A percentile compares a stretch with the other conserved stretches of the same genome.
Evolutionary conservation across 1,284 basidiomycete genomes (phyloP).

Genomic region (Cryptococcus maquisensis): DNA sequence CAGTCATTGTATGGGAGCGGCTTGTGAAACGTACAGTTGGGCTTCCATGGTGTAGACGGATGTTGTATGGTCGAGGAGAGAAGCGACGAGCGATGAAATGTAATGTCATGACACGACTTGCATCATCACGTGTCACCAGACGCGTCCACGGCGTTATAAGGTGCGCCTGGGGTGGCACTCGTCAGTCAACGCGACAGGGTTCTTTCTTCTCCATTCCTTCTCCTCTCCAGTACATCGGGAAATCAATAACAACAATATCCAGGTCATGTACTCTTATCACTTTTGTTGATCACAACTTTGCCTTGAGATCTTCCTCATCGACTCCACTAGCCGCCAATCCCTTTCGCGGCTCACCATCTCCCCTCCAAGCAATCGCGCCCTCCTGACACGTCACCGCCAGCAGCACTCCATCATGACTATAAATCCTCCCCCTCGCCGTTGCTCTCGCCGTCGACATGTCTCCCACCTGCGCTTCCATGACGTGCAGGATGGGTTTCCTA

Average conservation of each 20-base stretch:
- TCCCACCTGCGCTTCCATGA: neutral
- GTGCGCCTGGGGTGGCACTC: no score
- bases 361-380: neutral
- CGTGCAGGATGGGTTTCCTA: conserved; percentile 3
- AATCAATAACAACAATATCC: no score
- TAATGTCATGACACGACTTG: neutral
- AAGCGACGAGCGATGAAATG: neutral
- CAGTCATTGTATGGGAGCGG: neutral
- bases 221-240: no score
- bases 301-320: neutral
- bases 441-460: neutral
- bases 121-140: neutral
- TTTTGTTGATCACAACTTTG: neutral
- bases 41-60: conserved; percentile 15
- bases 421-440: neutral
- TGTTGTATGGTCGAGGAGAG: no score
- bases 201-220: neutral
- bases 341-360: neutral
- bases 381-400: conserved; percentile 1
- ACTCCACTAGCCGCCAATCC: neutral
- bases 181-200: neutral
- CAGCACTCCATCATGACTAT: neutral
- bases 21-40: conserved; percentile 12
- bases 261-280: neutral
- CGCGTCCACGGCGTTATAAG: neutral